Base-by-base conservation (phyloP, 805 yeast genomes). In the Candida tallmaniae region DNA sequence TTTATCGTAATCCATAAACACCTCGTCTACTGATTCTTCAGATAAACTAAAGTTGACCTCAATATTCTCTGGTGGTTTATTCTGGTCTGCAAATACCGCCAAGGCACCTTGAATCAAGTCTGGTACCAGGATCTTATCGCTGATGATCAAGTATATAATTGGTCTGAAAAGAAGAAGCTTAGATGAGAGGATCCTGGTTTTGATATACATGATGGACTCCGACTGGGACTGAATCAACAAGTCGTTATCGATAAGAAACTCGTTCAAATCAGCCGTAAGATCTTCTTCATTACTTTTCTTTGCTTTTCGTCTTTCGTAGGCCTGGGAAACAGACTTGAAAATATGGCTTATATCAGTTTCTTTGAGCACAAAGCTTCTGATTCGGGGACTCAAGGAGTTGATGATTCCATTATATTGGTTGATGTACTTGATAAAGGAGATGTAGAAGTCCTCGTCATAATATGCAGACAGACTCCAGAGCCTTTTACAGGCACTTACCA, bases 331-430 rank as follows among this genome's bases (percentile, higher is more conserved):
- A 10, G 58, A 37, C 16, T 46, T 39, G 38, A 52, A 54, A 3
- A 62, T 49, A 34, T 58, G 59, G 5, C 51, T 56, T 3, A 52
- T 53, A 31, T 62, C 54, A 5, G 44, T 46, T 35, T 62, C 66
- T 38, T 52, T 54, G 9, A 60, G 34, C 3, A 61, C 58, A 40
- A 61, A 60, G 26, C 44, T 45, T 35, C 67, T 36, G 12, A 63
- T 60, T 16, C 39, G 40, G 0, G 68, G 68, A 34, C 57, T 52
- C 27, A 64, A 49, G 4, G 63, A 58, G 39, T 60, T 56, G 22
- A 63, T 54, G 20, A 63, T 59, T 14, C 64, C 61, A 40, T 63
- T 60, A 39, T 62, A 57, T 41, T 62, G 68, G 40, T 57, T 54
- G 34, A 53, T 42, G 35, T 61, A 62, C 36, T 55, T 54, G 22